Evolutionary conservation across 2,329 filamentous ascomycete species (phyloP).

Genomic region (Aspergillus tubingensis): DNA sequence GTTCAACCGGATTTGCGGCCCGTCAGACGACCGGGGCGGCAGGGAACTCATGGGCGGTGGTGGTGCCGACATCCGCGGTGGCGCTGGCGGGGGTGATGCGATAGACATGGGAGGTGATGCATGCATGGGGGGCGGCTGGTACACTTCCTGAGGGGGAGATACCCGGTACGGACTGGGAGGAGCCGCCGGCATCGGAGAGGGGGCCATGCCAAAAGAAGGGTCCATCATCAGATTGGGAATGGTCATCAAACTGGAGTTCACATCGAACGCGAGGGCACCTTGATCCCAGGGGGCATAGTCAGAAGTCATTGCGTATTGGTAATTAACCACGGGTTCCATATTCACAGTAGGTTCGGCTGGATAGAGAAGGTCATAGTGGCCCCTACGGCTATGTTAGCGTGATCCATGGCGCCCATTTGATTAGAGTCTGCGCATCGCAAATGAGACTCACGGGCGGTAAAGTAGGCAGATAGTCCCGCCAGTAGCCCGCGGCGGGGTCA

Average conservation of each 20-base stretch:
- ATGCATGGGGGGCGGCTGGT: constrained; percentile 34
- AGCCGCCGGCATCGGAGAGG: constrained; percentile 34
- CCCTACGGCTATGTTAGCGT: constrained; percentile 49
- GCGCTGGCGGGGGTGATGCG: constrained; percentile 30
- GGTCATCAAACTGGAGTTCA: constrained; percentile 44
- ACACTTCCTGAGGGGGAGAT: constrained; percentile 38
- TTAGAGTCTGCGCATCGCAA: not conserved
- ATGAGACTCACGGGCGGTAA: constrained; percentile 62
- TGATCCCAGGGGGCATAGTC: constrained; percentile 42
- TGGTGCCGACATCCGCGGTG: constrained; percentile 29
- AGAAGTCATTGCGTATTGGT: constrained; percentile 44
- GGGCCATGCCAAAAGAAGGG: constrained; percentile 31
- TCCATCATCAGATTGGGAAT: constrained; percentile 45
- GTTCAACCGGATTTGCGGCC: constrained; percentile 45
- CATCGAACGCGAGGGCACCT: constrained; percentile 41
- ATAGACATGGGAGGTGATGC: constrained; percentile 27
- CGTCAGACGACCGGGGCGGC: constrained; percentile 37
- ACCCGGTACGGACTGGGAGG: constrained; percentile 34
- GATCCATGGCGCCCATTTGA: not conserved
- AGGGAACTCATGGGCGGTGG: constrained; percentile 38
- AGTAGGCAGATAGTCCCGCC: constrained; percentile 68
- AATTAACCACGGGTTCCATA: constrained; percentile 44
- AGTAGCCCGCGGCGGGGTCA: constrained; percentile 41
- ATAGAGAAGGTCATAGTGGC: constrained; percentile 95
- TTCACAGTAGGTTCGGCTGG: constrained; percentile 53